Evolutionary conservation across 202 grass and related monocot genomes (phyloP).

Genomic region (Bolboschoenoplectus hybrid): DNA sequence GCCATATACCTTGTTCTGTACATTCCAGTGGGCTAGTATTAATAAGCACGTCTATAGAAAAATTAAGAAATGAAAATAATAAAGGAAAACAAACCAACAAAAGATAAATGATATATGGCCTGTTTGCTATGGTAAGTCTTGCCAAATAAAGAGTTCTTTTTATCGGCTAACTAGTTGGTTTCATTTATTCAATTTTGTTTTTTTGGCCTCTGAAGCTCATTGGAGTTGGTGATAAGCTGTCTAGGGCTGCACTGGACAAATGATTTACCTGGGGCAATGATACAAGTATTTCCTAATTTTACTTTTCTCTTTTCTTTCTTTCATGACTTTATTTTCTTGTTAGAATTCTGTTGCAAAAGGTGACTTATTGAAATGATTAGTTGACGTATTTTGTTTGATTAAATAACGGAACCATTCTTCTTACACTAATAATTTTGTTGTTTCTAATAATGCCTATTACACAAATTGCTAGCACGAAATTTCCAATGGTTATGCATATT

Average conservation of each 20-base stretch:
- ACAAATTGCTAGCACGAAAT: background rate
- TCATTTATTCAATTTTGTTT: constrained; percentile 32
- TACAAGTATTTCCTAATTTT: constrained; percentile 60
- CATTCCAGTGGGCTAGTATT: background rate
- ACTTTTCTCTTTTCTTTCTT: background rate
- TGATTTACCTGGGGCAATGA: constrained; percentile 96
- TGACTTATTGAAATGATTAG: background rate
- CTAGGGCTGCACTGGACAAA: constrained; percentile 98
- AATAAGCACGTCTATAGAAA: constrained; percentile 1
- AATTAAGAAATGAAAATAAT: background rate
- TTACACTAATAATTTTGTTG: background rate
- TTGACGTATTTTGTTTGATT: background rate
- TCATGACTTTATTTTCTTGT: background rate
- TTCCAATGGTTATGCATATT: constrained; percentile 9
- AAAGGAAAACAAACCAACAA: background rate
- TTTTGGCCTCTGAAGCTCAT: constrained; percentile 62
- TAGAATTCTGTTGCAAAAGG: background rate
- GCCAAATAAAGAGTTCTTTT: background rate
- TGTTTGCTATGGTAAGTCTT: background rate
- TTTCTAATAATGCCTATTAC: background rate
- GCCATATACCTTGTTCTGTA: constrained; percentile 8
- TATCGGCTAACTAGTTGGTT: background rate
- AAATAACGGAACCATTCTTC: background rate
- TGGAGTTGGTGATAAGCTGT: constrained; percentile 89
- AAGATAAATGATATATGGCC: background rate